Evolutionary conservation across 495 filamentous ascomycete species (phyloP).

Genomic region (Cercophora newfieldiana): DNA sequence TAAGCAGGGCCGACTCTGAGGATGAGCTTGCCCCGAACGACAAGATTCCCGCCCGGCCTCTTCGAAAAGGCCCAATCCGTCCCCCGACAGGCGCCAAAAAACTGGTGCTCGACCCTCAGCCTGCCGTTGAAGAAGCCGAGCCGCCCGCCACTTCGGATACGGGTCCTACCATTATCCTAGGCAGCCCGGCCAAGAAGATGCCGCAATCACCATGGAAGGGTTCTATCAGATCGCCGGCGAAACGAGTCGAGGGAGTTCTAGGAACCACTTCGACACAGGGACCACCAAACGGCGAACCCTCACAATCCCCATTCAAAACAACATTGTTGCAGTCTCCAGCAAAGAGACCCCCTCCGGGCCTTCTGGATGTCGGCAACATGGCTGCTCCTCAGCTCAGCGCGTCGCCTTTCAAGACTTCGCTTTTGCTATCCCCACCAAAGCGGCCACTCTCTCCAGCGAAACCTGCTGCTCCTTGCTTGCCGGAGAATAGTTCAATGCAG

Average conservation of each 20-base stretch:
- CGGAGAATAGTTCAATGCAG: constrained; percentile 1
- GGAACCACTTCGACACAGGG: not conserved
- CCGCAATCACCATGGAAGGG: constrained; percentile 51
- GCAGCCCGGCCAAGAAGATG: constrained; percentile 49
- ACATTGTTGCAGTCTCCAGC: constrained; percentile 52
- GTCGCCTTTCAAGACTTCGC: constrained; percentile 43
- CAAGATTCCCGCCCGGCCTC: constrained; percentile 47
- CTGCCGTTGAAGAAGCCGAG: constrained; percentile 18
- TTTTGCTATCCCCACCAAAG: constrained; percentile 52
- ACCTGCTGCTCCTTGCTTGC: not conserved
- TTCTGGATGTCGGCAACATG: constrained; percentile 21
- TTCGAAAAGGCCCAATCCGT: constrained; percentile 50
- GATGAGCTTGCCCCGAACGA: constrained; percentile 56
- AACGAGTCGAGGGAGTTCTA: constrained; percentile 37
- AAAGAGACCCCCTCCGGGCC: constrained; percentile 45
- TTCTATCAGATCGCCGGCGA: constrained; percentile 48
- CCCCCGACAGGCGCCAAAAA: constrained; percentile 27
- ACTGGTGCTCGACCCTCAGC: not conserved
- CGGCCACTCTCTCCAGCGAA: constrained; percentile 46
- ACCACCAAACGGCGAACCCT: constrained; percentile 13
- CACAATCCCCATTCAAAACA: constrained; percentile 36
- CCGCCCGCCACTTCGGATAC: constrained; percentile 23
- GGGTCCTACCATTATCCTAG: constrained; percentile 33
- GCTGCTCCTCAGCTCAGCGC: not conserved
- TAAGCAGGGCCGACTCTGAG: constrained; percentile 46